Base-by-base conservation (phyloP, 2,329 filamentous ascomycete genomes). In the Paradendryphiella salina region DNA sequence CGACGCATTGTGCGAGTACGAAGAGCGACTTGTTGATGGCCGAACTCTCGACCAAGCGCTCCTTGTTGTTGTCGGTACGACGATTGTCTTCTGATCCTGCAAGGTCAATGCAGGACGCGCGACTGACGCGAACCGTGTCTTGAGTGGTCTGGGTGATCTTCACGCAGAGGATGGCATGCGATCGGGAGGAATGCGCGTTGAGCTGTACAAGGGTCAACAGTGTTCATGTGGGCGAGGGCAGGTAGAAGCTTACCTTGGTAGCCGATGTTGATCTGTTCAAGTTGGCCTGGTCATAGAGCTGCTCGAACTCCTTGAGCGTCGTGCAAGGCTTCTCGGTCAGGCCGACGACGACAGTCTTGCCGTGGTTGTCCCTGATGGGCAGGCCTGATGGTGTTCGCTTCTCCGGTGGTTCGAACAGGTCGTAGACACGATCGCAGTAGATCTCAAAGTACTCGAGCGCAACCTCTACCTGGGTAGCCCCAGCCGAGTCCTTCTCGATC, bases 11-110 rank as follows among this genome's bases (percentile, higher is more conserved):
- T 35, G 90, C 93, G 40, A 97, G 77, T 14, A 96, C 92, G 66
- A 97, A 97, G 5, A 97, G 80, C 57, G 90, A 95, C 77, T 96
- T 97, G 81, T 97, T 97, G 79, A 97, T 97, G 66, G 90, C 93
- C 0, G 93, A 91, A 32, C 91, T 96, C 74, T 97, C 93, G n/a
- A 96, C 84, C 70, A 97, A 79, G 20, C 93, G 83, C 72, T 96
- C 91, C 71, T 92, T 94, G 64, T 87, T 90, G 72, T 97, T 97
- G 44, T 96, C 93, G 0, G 93, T 97, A 41, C 93, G 82, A 40
- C 93, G 83, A 71, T 97, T 97, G 73, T 97, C 93, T 74, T 97
- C 94, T 1, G 92, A 96, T 33, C 93, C 93, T 48, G 93, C 93
- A 63, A 97, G 80, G 75, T 97, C 93, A 72, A 97, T 97, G 66